Evolutionary conservation across 2,329 filamentous ascomycete species (phyloP).

Genomic region (Neospermospora avenae): DNA sequence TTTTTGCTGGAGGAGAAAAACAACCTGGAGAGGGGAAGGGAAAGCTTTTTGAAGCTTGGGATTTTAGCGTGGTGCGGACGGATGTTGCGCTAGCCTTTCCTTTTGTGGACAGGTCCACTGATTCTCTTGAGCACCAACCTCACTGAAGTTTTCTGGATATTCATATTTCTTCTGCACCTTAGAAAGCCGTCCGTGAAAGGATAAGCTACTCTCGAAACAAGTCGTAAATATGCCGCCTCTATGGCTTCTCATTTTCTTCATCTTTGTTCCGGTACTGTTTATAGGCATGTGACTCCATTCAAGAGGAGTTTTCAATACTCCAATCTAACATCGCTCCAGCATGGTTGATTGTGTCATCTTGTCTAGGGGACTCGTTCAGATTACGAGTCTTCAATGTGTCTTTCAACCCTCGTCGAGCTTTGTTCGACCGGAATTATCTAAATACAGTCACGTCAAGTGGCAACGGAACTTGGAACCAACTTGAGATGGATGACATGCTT

Average conservation of each 20-base stretch:
- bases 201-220: no score
- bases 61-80: conserved; percentile 1
- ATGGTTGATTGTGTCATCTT: conserved; percentile 36
- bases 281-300: conserved; percentile 27
- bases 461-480: conserved; percentile 36
- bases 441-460: conserved; percentile 33
- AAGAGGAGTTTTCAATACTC: not conserved
- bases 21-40: not conserved
- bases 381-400: conserved; percentile 24
- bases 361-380: conserved; percentile 34
- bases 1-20: conserved; percentile 1
- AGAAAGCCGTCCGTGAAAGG: no score
- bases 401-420: conserved; percentile 29
- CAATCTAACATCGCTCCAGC: conserved; percentile 20
- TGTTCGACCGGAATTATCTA: conserved; percentile 35
- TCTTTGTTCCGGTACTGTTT: conserved; percentile 28
- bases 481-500: conserved; percentile 36
- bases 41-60: conserved; percentile 9
- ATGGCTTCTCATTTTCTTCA: conserved; percentile 24
- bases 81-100: conserved; percentile 1
- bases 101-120: not conserved
- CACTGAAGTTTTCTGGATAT: no score
- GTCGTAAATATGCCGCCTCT: conserved; percentile 18
- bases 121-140: not conserved
- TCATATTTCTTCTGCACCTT: no score